Evolutionary conservation across 345 rosid species (phyloP).

Genomic region (Linum trigynum): DNA sequence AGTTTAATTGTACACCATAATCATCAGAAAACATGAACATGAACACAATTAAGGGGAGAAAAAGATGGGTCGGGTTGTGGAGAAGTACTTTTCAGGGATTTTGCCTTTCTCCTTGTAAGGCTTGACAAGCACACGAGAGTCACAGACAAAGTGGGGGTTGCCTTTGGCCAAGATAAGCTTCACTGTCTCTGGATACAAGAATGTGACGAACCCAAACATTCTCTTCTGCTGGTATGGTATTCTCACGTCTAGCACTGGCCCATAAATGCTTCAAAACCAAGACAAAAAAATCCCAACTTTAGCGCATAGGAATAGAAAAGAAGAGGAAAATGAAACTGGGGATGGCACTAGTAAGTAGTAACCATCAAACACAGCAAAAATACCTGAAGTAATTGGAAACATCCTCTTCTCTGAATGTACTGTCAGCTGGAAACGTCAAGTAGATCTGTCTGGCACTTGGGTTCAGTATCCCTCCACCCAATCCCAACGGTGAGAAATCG

Average conservation of each 20-base stretch:
- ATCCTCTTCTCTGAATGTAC: background rate
- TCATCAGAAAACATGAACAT: background rate
- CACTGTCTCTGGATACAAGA: background rate
- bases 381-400: background rate
- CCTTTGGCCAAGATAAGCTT: background rate
- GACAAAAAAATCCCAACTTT: background rate
- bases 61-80: background rate
- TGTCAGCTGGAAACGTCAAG: background rate
- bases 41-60: background rate
- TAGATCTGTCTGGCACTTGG: background rate
- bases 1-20: background rate
- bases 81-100: background rate
- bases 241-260: background rate
- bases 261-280: constrained; percentile 6
- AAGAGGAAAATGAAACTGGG: no score
- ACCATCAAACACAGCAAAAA: background rate
- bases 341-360: no score
- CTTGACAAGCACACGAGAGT: background rate
- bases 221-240: background rate
- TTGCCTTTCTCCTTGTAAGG: constrained; percentile 5
- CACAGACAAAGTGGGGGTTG: background rate
- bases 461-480: background rate
- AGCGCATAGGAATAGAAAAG: background rate
- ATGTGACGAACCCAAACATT: background rate
- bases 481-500: background rate